Evolutionary conservation across 768 basidiomycete genomes (phyloP).

Genomic region (Rhodotorula babjevae): DNA sequence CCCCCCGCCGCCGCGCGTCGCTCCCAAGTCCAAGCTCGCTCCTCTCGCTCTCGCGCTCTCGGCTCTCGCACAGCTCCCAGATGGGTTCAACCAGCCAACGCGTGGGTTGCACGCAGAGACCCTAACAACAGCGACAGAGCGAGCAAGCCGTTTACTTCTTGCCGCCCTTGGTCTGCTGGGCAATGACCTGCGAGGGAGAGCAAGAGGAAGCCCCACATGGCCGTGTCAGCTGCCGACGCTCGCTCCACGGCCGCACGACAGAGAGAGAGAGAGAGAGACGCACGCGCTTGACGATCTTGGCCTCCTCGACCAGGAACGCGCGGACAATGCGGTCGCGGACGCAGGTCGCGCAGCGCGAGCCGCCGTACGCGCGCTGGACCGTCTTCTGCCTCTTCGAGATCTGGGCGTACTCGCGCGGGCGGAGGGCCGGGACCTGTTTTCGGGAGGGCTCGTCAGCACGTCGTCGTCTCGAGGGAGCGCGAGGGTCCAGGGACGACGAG

Average conservation of each 20-base stretch:
- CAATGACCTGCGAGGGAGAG: slow-evolving; percentile 23
- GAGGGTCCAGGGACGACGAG: too few relatives aligned
- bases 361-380: slow-evolving; percentile 92
- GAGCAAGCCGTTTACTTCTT: slow-evolving; percentile 28
- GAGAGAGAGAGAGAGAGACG: slow-evolving; percentile 48
- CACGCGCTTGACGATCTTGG: slow-evolving; percentile 99
- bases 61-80: background rate
- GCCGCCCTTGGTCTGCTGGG: slow-evolving; percentile 26
- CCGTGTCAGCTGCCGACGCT: background rate
- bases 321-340: slow-evolving; percentile 96
- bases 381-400: slow-evolving; percentile 98
- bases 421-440: slow-evolving; percentile 80
- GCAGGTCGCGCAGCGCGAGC: slow-evolving; percentile 91
- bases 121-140: background rate
- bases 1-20: too few relatives aligned
- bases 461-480: too few relatives aligned
- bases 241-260: too few relatives aligned
- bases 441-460: background rate
- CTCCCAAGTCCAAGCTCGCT: background rate
- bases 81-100: background rate
- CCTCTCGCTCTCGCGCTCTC: background rate
- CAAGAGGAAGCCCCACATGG: background rate
- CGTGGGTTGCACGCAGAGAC: background rate
- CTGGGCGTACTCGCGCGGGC: slow-evolving; percentile 89
- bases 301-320: slow-evolving; percentile 98